A percentile compares a stretch with the other conserved stretches of the same genome.
phyloP scores from a whole-genome alignment of 1,284 basidiomycete genomes.

The Mycena citricolor region DNA sequence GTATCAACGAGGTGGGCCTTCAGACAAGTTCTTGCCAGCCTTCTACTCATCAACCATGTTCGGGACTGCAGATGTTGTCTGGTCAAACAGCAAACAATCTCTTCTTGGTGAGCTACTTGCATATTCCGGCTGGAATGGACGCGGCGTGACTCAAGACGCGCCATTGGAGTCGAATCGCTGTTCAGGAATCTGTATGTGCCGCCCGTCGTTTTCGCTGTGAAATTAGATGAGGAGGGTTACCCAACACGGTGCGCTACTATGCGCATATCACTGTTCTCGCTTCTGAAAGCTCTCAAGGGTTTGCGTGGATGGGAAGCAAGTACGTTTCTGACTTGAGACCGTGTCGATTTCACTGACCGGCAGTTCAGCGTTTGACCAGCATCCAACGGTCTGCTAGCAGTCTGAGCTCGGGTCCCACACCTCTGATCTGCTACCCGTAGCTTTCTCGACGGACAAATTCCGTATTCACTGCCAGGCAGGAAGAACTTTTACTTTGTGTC shows the following conservation, averaged over 20 bases:
- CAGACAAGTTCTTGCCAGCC: neutral
- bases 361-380: conserved; percentile 6
- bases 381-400: conserved; percentile 25
- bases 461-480: conserved; percentile 46
- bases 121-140: too few relatives aligned
- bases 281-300: too few relatives aligned
- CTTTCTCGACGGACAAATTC: conserved; percentile 18
- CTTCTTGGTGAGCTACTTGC: too few relatives aligned
- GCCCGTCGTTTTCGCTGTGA: conserved; percentile 68
- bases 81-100: conserved; percentile 67
- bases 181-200: conserved; percentile 73
- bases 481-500: conserved; percentile 60
- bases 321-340: conserved; percentile 23
- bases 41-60: conserved; percentile 7
- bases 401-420: neutral
- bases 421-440: neutral
- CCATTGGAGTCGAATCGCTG: conserved; percentile 78
- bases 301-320: conserved; percentile 78
- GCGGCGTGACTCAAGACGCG: too few relatives aligned
- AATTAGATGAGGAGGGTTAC: conserved; percentile 48
- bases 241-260: conserved; percentile 4
- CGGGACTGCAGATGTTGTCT: conserved; percentile 74
- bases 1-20: conserved; percentile 62
- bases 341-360: neutral
- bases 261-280: too few relatives aligned